Evolutionary conservation across 768 basidiomycete species (phyloP), one percentile per base, ranked within the genome.

Genomic region (Krasilnikovozyma curviuscula): DNA sequence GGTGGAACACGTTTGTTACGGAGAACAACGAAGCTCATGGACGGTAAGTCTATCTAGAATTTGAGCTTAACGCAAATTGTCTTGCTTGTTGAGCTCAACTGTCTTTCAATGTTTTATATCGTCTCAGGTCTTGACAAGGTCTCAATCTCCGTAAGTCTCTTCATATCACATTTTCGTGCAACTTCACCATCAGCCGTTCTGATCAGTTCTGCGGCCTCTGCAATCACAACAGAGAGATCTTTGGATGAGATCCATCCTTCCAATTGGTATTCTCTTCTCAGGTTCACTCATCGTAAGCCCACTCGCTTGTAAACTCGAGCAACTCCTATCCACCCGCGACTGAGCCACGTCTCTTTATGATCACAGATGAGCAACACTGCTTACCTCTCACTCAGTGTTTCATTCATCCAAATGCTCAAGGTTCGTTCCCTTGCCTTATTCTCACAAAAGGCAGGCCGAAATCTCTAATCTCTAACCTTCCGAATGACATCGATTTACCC

Each of bases 301-400:
- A n/a, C n/a, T n/a, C n/a, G n/a, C n/a, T n/a, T n/a, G n/a, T n/a
- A n/a, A n/a, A n/a, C n/a, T n/a, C n/a, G n/a, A n/a, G n/a, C n/a
- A n/a, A n/a, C n/a, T n/a, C n/a, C n/a, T n/a, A n/a, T n/a, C n/a
- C n/a, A n/a, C n/a, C n/a, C n/a, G n/a, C n/a, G n/a, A n/a, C n/a
- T n/a, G n/a, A n/a, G n/a, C n/a, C n/a, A n/a, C n/a, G n/a, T n/a
- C n/a, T n/a, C n/a, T n/a, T n/a, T n/a, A n/a, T n/a, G n/a, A n/a
- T n/a, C n/a, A n/a, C n/a, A n/a, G n/a, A n/a, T n/a, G n/a, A 81
- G 78, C 67, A 97, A 97, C 66, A 82, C 81, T 2, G 86, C 86
- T 2, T 91, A 89, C 65, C 77, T 93, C 19, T 79, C 84, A 58
- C 75, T 97, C 55, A 80, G 78, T 55, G 84, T 91, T 9, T 57